A percentile compares a stretch with the other conserved stretches of the same genome.
Conservation (phyloP, 768 basidiomycete species). For the Atractiella rhizophila region DNA sequence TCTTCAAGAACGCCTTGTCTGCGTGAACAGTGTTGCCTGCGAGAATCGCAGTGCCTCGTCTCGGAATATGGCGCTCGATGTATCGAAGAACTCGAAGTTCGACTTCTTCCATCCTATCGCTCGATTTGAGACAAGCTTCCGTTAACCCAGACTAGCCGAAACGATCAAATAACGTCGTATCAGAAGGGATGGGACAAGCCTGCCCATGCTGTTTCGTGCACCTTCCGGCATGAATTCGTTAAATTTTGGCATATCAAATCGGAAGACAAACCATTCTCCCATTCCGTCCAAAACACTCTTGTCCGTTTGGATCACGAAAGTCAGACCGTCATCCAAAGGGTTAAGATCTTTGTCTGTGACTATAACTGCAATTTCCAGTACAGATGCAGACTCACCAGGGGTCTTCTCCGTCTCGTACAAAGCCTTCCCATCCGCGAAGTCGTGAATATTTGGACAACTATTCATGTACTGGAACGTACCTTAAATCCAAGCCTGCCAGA, state of each 20-base stretch:
- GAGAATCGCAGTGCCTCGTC: background rate
- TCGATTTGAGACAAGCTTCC: constrained; percentile 1
- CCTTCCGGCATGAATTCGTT: background rate
- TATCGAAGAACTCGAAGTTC: background rate
- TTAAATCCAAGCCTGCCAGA: no score
- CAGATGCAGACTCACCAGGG: no score
- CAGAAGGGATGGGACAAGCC: no score
- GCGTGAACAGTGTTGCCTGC: constrained; percentile 1
- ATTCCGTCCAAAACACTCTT: constrained; percentile 2
- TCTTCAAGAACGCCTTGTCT: background rate
- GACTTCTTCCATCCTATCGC: background rate
- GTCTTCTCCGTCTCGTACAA: no score
- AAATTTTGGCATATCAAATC: background rate
- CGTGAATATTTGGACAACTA: no score
- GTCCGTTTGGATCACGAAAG: background rate
- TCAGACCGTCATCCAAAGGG: constrained; percentile 8
- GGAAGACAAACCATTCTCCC: constrained; percentile 4
- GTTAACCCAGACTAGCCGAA: constrained; percentile 6
- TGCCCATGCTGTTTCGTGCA: constrained; percentile 9
- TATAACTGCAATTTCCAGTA: no score
- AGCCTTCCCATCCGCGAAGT: no score
- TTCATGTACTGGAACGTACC: no score
- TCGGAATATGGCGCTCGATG: background rate
- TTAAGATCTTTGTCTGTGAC: constrained; percentile 6
- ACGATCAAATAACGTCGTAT: no score